Evolutionary conservation across 371 early-diverging fungal genomes (phyloP), one percentile per base, ranked within the genome.

Genomic region (Mortierella sp.): DNA sequence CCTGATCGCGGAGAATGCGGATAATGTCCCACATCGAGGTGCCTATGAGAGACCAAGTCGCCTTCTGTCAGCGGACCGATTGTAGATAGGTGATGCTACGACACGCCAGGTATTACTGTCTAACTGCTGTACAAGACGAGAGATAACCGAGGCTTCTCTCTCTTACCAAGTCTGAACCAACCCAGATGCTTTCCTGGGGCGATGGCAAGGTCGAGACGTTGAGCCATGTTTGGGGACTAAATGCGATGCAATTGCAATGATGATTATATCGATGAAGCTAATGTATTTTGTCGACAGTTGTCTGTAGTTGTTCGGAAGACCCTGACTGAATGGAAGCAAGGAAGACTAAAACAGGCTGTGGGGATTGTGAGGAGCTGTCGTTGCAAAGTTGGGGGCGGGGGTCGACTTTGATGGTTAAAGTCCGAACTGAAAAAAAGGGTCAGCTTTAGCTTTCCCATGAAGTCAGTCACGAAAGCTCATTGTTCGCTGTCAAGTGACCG

Each of bases 21-120:
- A 86, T 78, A 4, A 72, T 76, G 26, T 86, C 86, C 87, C 86
- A 86, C 34, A 88, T 53, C 2, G 88, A 84, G n/a, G 84, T 81
- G 24, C 88, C 88, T 86, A 63, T 4, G 4, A 14, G 12, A 28
- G 30, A 50, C n/a, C n/a, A n/a, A n/a, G n/a, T n/a, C n/a, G n/a
- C n/a, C n/a, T n/a, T n/a, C n/a, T n/a, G 43, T 4, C 17, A 30
- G 21, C 17, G 39, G 21, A n/a, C 21, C 23, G 11, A n/a, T n/a
- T n/a, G n/a, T n/a, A n/a, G n/a, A n/a, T n/a, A n/a, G n/a, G n/a
- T n/a, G n/a, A n/a, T n/a, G n/a, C n/a, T n/a, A n/a, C n/a, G n/a
- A n/a, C n/a, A n/a, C n/a, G n/a, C n/a, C n/a, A n/a, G n/a, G n/a
- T n/a, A n/a, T n/a, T n/a, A n/a, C n/a, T n/a, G n/a, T n/a, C n/a